These are phyloP conservation scores for Teunomyces stri DNA, from an alignment of 805 yeast genomes.

Conservation along the genomic window DNA sequence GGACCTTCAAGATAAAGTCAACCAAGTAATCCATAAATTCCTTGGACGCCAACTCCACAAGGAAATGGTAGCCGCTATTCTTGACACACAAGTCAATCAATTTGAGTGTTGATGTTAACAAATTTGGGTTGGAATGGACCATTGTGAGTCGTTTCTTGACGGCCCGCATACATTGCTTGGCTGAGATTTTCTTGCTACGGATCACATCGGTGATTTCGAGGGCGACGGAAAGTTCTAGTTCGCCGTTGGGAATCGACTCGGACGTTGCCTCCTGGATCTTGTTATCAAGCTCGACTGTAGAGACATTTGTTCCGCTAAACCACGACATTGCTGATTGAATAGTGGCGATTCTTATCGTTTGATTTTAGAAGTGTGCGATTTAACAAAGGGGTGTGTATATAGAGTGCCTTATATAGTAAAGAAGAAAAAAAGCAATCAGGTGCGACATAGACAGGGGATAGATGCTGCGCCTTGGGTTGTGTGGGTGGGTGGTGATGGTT, in stretches of 20 bases:
- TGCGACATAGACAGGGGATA: too few relatives aligned
- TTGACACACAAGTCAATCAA: constrained; percentile 84
- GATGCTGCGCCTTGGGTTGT: too few relatives aligned
- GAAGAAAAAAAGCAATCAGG: too few relatives aligned
- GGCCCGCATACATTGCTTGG: constrained; percentile 83
- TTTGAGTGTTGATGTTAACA: constrained; percentile 70
- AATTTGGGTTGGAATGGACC: constrained; percentile 70
- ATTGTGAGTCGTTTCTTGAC: constrained; percentile 68
- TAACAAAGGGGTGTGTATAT: not conserved
- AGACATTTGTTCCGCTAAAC: constrained; percentile 41
- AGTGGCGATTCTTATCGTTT: constrained; percentile 2
- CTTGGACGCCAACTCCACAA: constrained; percentile 72
- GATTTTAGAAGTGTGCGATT: not conserved
- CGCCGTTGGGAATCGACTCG: constrained; percentile 90
- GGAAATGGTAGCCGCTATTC: constrained; percentile 86
- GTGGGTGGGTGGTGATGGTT: too few relatives aligned
- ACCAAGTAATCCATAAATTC: constrained; percentile 84
- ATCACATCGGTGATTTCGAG: constrained; percentile 86
- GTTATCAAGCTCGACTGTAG: constrained; percentile 49
- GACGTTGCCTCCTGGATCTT: constrained; percentile 77
- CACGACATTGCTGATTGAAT: constrained; percentile 44
- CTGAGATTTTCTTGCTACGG: constrained; percentile 72
- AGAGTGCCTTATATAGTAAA: not conserved
- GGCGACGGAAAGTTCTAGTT: constrained; percentile 66
- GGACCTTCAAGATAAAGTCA: constrained; percentile 37